Conservation (phyloP, 768 basidiomycete species). For the Boletus rufocinnamomeus region DNA sequence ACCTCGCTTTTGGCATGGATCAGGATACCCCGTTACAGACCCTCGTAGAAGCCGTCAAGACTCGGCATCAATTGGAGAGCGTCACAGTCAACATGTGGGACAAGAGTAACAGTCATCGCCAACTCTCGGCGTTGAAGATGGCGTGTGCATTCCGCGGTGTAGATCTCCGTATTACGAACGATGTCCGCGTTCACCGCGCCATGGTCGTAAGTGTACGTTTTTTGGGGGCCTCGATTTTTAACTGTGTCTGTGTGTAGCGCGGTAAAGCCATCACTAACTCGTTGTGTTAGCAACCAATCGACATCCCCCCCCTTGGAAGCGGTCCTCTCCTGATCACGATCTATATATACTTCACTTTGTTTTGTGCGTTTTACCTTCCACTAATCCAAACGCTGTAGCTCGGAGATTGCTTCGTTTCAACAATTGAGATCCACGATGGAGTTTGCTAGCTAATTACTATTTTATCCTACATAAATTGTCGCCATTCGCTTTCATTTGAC, state of each 20-base stretch:
- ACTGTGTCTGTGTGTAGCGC: constrained; percentile 22
- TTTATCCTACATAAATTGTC: constrained; percentile 4
- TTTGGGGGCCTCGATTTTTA: constrained; percentile 15
- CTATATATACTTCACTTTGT: background rate
- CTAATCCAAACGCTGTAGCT: constrained; percentile 22
- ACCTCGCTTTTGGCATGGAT: constrained; percentile 63
- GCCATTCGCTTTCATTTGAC: background rate
- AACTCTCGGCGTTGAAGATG: constrained; percentile 57
- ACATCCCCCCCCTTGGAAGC: background rate
- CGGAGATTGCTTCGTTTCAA: constrained; percentile 9
- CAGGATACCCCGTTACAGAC: constrained; percentile 53
- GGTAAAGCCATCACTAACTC: constrained; percentile 16
- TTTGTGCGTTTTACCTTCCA: constrained; percentile 6
- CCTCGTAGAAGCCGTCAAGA: constrained; percentile 57
- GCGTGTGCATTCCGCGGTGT: constrained; percentile 66
- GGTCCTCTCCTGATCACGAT: background rate
- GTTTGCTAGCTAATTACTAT: constrained; percentile 1
- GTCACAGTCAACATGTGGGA: constrained; percentile 59
- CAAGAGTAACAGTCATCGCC: constrained; percentile 50
- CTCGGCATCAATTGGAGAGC: constrained; percentile 42
- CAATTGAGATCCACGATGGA: background rate
- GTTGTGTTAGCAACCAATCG: constrained; percentile 21
- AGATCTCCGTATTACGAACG: constrained; percentile 49
- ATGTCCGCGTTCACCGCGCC: constrained; percentile 55
- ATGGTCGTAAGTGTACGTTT: constrained; percentile 45